Conservation (phyloP, 108 stramenopile genomes). For the Nitzschia putrida region DNA sequence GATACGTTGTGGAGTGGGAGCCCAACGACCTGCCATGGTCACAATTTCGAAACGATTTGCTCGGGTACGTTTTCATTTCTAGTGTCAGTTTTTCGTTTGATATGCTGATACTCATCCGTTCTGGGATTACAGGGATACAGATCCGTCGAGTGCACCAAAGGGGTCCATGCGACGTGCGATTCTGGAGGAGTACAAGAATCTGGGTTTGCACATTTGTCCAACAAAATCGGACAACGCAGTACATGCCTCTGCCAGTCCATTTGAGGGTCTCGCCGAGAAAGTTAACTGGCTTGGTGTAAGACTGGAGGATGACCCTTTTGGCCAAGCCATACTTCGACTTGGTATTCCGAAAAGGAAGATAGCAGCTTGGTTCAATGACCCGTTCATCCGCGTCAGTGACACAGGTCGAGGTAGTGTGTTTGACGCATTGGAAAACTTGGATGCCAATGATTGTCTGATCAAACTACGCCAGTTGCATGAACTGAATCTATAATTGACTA, state of each 20-base stretch:
- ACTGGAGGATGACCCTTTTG: conserved; percentile 73
- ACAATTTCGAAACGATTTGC: conserved; percentile 75
- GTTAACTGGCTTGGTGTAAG: conserved; percentile 73
- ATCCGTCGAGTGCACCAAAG: conserved; percentile 77
- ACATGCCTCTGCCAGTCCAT: conserved; percentile 89
- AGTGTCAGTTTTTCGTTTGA: neutral
- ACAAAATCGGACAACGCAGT: conserved; percentile 94
- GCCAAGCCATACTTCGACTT: conserved; percentile 65
- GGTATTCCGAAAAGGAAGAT: conserved; percentile 75
- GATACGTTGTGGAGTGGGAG: conserved; percentile 89
- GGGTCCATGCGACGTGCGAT: conserved; percentile 81
- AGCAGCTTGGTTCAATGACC: conserved; percentile 79
- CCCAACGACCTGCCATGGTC: conserved; percentile 76
- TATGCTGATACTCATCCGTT: neutral
- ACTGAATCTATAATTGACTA: conserved; percentile 20
- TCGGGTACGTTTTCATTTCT: conserved; percentile 48
- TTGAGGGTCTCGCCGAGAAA: conserved; percentile 92
- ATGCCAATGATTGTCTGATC: conserved; percentile 74
- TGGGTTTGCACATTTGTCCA: conserved; percentile 73
- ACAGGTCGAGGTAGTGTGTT: conserved; percentile 72
- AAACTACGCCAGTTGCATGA: conserved; percentile 65
- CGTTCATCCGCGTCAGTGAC: conserved; percentile 66
- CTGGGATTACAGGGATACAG: conserved; percentile 55
- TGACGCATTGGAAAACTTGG: conserved; percentile 88
- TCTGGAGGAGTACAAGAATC: conserved; percentile 59